These are phyloP conservation scores for Cryomyces minteri DNA, from an alignment of 495 filamentous ascomycete genomes.

Conservation along the genomic window DNA sequence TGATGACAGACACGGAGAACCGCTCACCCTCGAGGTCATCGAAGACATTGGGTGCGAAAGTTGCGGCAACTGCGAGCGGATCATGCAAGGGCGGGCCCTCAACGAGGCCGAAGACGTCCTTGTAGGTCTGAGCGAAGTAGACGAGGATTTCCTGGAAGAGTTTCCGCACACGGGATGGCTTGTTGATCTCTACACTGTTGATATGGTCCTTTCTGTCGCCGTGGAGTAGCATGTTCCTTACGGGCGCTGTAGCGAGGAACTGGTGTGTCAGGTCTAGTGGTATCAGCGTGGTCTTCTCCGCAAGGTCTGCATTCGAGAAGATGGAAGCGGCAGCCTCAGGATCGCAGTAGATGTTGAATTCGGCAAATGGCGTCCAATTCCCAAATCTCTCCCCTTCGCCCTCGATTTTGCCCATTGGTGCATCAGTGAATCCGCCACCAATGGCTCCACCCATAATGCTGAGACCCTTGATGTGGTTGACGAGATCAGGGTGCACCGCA, in stretches of 20 bases:
- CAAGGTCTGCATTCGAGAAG: constrained; percentile 45
- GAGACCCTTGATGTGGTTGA: constrained; percentile 50
- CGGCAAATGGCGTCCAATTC: constrained; percentile 69
- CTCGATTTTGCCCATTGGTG: constrained; percentile 49
- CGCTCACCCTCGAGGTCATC: constrained; percentile 40
- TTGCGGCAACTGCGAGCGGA: constrained; percentile 62
- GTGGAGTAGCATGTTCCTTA: constrained; percentile 44
- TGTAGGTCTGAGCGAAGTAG: constrained; percentile 78
- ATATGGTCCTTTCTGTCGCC: constrained; percentile 15
- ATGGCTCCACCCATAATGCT: constrained; percentile 87
- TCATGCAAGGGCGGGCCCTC: constrained; percentile 81
- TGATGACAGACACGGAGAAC: constrained; percentile 52
- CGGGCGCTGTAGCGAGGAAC: constrained; percentile 49
- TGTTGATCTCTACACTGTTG: constrained; percentile 10
- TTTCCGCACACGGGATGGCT: constrained; percentile 14
- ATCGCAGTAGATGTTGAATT: constrained; percentile 90
- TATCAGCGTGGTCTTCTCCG: constrained; percentile 58
- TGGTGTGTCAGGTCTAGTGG: constrained; percentile 78
- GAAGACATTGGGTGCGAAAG: constrained; percentile 24
- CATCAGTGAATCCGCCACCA: constrained; percentile 55
- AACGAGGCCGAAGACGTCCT: constrained; percentile 55
- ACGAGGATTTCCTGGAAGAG: constrained; percentile 63
- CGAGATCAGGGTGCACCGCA: constrained; percentile 52
- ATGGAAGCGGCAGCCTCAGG: constrained; percentile 67
- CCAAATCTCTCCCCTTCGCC: constrained; percentile 41